Conservation (phyloP, 2,329 filamentous ascomycete species). For the Chrysoporthe puriensis region DNA sequence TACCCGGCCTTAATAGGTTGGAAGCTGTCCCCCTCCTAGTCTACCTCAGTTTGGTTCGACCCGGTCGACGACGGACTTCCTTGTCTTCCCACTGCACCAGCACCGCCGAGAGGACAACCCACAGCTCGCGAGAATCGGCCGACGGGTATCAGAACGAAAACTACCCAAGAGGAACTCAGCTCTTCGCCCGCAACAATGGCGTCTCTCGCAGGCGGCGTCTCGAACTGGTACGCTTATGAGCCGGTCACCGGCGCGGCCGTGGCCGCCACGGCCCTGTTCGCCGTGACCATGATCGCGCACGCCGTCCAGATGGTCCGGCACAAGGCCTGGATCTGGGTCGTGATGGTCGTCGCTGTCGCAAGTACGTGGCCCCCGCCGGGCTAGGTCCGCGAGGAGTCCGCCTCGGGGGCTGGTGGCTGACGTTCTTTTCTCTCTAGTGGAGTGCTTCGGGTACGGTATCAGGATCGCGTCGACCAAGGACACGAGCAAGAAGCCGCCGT, state of each 20-base stretch:
- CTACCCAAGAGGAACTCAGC: background rate
- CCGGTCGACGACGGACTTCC: slow-evolving; percentile 7
- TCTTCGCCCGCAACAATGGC: background rate
- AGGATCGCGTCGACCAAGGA: slow-evolving; percentile 38
- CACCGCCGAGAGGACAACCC: background rate
- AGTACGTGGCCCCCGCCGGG: slow-evolving; percentile 30
- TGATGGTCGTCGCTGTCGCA: slow-evolving; percentile 36
- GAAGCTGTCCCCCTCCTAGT: slow-evolving; percentile 1
- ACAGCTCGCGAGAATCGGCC: background rate
- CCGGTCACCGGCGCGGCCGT: slow-evolving; percentile 35
- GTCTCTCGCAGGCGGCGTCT: slow-evolving; percentile 12
- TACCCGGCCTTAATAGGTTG: slow-evolving; percentile 8
- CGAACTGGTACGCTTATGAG: slow-evolving; percentile 33
- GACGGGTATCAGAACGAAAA: background rate
- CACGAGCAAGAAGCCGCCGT: slow-evolving; percentile 33
- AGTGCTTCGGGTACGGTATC: slow-evolving; percentile 42
- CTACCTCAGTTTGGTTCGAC: background rate
- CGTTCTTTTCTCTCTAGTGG: slow-evolving; percentile 36
- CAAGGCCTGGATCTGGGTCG: slow-evolving; percentile 38
- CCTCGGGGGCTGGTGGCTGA: background rate
- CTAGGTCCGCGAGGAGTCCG: background rate
- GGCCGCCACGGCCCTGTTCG: slow-evolving; percentile 35
- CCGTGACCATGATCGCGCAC: slow-evolving; percentile 33
- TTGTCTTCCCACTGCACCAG: slow-evolving; percentile 4
- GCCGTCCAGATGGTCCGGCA: slow-evolving; percentile 34